Base-by-base conservation (phyloP, 2,329 filamentous ascomycete genomes). In the Neoarthrinium moseri region DNA sequence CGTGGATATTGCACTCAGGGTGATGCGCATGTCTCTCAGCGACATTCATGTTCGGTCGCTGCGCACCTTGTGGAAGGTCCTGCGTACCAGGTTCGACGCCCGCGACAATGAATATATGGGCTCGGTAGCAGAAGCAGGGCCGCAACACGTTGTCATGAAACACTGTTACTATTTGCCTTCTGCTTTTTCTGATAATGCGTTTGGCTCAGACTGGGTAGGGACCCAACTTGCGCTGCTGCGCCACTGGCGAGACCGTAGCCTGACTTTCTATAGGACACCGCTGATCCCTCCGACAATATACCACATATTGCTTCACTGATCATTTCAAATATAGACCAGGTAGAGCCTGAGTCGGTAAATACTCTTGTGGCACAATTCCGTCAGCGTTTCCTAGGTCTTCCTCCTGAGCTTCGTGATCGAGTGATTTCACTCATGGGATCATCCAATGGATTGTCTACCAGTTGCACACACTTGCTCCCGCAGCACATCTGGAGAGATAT, bases 11-110 rank as follows among this genome's bases (percentile, higher is more conserved):
- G 51, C 51, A 13, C 46, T 52, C 33, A 32, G 18, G 8, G 41
- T 27, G 3, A 51, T 54, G 47, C 40, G 43, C 13, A 33, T 15
- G n/a, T 48, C 45, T 18, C 49, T 44, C 12, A 30, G 43, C 18
- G 36, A 47, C 6, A 50, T 50, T 10, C 41, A 20, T 24, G 48
- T 54, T 13, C 47, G 45, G 5, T 54, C 51, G 11, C 10, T 53
- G 33, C 45, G 48, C 6, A 50, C 53, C 2, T 41, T 57, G 6
- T 57, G 55, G 55, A 57, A 51, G 29, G 49, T 50, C 6, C 24
- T 57, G 27, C 51, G 50, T 26, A 52, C 48, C 35, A 39, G 55
- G 7, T 51, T 48, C 23, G 48, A 56, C n/a, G 51, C 47, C 6
- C 47, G 44, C 22, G 48, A 56, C 40, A 45, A 40, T 18, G 46